These are phyloP conservation scores for Paraphaeosphaeria minitans DNA, from an alignment of 2,329 filamentous ascomycete species.

Conservation along the genomic window DNA sequence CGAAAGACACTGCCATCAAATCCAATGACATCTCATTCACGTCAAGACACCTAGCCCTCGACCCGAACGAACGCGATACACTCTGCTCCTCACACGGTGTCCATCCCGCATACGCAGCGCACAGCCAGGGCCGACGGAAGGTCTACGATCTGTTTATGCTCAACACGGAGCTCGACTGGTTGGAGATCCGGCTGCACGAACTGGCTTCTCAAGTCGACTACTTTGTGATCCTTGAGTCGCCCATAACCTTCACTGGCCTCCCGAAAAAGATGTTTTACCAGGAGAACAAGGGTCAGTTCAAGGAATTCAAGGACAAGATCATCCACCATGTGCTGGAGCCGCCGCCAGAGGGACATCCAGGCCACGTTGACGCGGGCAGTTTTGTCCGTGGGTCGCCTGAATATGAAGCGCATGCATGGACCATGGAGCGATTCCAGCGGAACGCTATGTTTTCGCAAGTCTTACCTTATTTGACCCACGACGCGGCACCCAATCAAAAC, in stretches of 20 bases:
- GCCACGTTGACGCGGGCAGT: slow-evolving; percentile 45
- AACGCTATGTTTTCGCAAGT: slow-evolving; percentile 65
- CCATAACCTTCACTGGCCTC: slow-evolving; percentile 62
- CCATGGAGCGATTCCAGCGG: slow-evolving; percentile 59
- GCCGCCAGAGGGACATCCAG: slow-evolving; percentile 20
- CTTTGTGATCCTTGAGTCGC: slow-evolving; percentile 67
- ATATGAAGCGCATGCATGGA: slow-evolving; percentile 45
- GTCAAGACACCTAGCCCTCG: not conserved
- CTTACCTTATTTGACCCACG: slow-evolving; percentile 55
- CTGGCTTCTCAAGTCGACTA: slow-evolving; percentile 66
- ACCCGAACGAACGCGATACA: slow-evolving; percentile 3
- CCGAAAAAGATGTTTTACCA: slow-evolving; percentile 61
- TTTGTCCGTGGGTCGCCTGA: slow-evolving; percentile 10
- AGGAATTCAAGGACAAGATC: slow-evolving; percentile 63
- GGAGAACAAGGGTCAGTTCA: slow-evolving; percentile 59
- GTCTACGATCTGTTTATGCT: slow-evolving; percentile 68
- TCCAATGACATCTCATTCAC: slow-evolving; percentile 6
- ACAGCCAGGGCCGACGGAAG: slow-evolving; percentile 39
- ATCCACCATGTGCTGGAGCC: slow-evolving; percentile 62
- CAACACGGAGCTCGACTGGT: slow-evolving; percentile 68
- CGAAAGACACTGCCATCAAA: no score
- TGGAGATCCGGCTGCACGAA: slow-evolving; percentile 67
- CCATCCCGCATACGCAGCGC: slow-evolving; percentile 3
- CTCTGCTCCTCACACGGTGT: slow-evolving; percentile 13
- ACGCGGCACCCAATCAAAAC: slow-evolving; percentile 49